A percentile compares a stretch with the other conserved stretches of the same genome.
Evolutionary conservation across 176 grass and related monocot genomes (phyloP).

Genomic region (Oryza glumipatula): DNA sequence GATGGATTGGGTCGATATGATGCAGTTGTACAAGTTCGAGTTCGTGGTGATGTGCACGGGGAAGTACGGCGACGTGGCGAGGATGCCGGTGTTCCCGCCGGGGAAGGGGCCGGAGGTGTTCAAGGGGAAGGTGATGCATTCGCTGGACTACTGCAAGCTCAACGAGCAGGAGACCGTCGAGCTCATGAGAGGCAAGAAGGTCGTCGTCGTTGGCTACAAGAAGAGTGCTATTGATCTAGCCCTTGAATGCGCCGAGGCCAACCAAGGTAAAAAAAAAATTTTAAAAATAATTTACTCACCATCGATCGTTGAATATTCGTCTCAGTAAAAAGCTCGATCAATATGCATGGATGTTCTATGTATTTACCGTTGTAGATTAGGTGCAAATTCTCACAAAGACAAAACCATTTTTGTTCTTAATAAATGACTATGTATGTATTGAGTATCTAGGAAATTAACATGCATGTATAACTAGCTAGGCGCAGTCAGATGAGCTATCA

Average conservation of each 20-base stretch:
- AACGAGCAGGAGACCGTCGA: constrained; percentile 57
- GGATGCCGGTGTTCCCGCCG: constrained; percentile 65
- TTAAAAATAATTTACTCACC: no score
- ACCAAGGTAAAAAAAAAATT: constrained; percentile 61
- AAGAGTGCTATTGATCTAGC: constrained; percentile 96
- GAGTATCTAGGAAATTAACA: neutral
- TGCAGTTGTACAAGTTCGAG: constrained; percentile 78
- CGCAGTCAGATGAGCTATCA: neutral
- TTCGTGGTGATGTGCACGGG: constrained; percentile 98
- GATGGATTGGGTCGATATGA: no score
- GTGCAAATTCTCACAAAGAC: neutral
- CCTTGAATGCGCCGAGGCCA: constrained; percentile 78
- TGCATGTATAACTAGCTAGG: neutral
- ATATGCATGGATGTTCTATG: neutral
- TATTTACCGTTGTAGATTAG: neutral
- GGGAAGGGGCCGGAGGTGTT: constrained; percentile 79
- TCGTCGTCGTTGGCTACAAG: constrained; percentile 90
- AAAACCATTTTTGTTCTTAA: neutral
- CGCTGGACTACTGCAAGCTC: constrained; percentile 96
- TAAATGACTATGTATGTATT: neutral
- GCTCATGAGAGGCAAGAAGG: constrained; percentile 93
- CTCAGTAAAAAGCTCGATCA: neutral
- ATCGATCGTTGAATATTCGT: neutral
- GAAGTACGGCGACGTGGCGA: constrained; percentile 86
- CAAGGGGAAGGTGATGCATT: constrained; percentile 79